Evolutionary conservation across 2,329 filamentous ascomycete species (phyloP).

Genomic region (Ceratocystiopsis brevicomis): DNA sequence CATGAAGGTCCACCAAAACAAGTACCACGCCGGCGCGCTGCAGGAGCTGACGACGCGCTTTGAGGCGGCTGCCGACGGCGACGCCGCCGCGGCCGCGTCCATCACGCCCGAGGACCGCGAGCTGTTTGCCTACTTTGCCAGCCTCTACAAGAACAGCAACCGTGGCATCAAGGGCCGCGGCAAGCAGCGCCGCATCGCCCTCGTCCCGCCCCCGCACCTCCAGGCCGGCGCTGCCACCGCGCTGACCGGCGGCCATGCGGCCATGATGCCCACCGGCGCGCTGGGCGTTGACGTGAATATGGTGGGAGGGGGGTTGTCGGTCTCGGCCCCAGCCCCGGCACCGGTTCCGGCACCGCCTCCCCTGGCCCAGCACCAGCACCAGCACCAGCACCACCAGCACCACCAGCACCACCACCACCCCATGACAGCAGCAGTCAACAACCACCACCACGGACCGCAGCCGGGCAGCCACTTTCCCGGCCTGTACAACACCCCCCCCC

Average conservation of each 20-base stretch:
- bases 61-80: constrained; percentile 38
- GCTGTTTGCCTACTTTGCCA: constrained; percentile 63
- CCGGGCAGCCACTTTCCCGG: background rate
- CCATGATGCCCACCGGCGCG: too few relatives aligned
- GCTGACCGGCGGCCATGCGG: too few relatives aligned
- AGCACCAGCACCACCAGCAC: constrained; percentile 6
- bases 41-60: constrained; percentile 53
- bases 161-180: constrained; percentile 95
- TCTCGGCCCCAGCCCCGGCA: background rate
- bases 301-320: too few relatives aligned
- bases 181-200: constrained; percentile 52
- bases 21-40: constrained; percentile 67
- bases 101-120: constrained; percentile 37
- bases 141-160: constrained; percentile 93
- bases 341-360: too few relatives aligned
- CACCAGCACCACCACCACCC: background rate
- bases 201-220: constrained; percentile 9
- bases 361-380: constrained; percentile 1
- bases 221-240: background rate
- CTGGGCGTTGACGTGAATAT: too few relatives aligned
- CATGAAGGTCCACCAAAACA: constrained; percentile 89
- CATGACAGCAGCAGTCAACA: too few relatives aligned
- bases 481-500: background rate
- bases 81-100: constrained; percentile 36
- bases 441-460: too few relatives aligned